These are phyloP conservation scores for Candida sp. DNA, from an alignment of 1,139 yeast genomes.

Conservation along the genomic window DNA sequence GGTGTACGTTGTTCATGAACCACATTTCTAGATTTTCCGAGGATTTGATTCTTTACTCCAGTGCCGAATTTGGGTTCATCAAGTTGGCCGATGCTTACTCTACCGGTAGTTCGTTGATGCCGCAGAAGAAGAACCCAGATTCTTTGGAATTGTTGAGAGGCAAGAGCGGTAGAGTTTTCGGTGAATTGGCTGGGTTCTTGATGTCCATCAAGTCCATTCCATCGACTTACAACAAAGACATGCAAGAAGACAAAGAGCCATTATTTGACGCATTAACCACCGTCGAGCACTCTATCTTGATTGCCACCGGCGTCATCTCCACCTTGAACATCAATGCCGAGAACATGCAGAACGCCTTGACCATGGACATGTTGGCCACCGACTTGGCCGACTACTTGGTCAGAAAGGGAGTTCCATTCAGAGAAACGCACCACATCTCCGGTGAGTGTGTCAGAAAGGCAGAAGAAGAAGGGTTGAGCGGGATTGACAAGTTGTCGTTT, in stretches of 20 bases:
- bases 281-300: constrained; percentile 90
- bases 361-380: constrained; percentile 99
- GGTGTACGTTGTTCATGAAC: constrained; percentile 96
- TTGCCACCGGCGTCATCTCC: constrained; percentile 95
- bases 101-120: constrained; percentile 98
- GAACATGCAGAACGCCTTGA: constrained; percentile 84
- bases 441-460: constrained; percentile 97
- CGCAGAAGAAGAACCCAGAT: constrained; percentile 98
- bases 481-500: constrained; percentile 79
- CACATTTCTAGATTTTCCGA: constrained; percentile 95
- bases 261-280: constrained; percentile 89
- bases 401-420: constrained; percentile 97
- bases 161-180: constrained; percentile 96
- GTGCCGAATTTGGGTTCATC: constrained; percentile 96
- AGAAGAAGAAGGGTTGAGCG: constrained; percentile 74
- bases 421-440: constrained; percentile 98
- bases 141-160: constrained; percentile 95
- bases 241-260: constrained; percentile 99
- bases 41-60: constrained; percentile 93
- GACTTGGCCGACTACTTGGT: constrained; percentile 98
- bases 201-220: constrained; percentile 97
- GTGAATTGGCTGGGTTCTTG: constrained; percentile 92
- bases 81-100: constrained; percentile 97
- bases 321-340: constrained; percentile 75
- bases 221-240: constrained; percentile 95